Conservation (phyloP, 805 yeast genomes). For the Candida nemodendra region DNA sequence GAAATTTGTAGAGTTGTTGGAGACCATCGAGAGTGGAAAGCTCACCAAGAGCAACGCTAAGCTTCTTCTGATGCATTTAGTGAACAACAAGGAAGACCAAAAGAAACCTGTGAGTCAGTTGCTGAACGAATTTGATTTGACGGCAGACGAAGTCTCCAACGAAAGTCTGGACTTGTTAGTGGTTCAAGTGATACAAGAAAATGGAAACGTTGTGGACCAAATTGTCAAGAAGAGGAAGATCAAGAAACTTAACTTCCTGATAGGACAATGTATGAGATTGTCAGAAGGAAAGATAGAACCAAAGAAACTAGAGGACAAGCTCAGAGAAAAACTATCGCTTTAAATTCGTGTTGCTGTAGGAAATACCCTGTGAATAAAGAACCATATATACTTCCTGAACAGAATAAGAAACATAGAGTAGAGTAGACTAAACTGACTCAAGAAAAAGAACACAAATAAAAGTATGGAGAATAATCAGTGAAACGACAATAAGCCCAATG, state of each 20-base stretch:
- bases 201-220: slow-evolving; percentile 56
- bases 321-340: slow-evolving; percentile 19
- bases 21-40: slow-evolving; percentile 41
- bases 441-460: slow-evolving; percentile 2
- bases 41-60: slow-evolving; percentile 72
- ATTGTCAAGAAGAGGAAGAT: slow-evolving; percentile 56
- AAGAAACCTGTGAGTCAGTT: slow-evolving; percentile 37
- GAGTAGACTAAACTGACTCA: background rate
- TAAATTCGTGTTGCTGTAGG: background rate
- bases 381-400: slow-evolving; percentile 1
- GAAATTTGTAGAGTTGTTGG: slow-evolving; percentile 54
- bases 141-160: slow-evolving; percentile 34
- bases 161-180: slow-evolving; percentile 34
- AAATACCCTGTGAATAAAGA: background rate
- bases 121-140: slow-evolving; percentile 54
- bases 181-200: slow-evolving; percentile 35
- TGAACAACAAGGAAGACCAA: slow-evolving; percentile 46
- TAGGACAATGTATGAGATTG: slow-evolving; percentile 82
- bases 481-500: slow-evolving; percentile 1
- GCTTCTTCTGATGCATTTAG: slow-evolving; percentile 57
- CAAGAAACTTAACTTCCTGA: slow-evolving; percentile 67
- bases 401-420: background rate
- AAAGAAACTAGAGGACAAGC: slow-evolving; percentile 21
- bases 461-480: background rate
- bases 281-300: slow-evolving; percentile 61